Base-by-base conservation (phyloP, 2,329 filamentous ascomycete genomes). In the Stagonosporopsis chrysanthemi region DNA sequence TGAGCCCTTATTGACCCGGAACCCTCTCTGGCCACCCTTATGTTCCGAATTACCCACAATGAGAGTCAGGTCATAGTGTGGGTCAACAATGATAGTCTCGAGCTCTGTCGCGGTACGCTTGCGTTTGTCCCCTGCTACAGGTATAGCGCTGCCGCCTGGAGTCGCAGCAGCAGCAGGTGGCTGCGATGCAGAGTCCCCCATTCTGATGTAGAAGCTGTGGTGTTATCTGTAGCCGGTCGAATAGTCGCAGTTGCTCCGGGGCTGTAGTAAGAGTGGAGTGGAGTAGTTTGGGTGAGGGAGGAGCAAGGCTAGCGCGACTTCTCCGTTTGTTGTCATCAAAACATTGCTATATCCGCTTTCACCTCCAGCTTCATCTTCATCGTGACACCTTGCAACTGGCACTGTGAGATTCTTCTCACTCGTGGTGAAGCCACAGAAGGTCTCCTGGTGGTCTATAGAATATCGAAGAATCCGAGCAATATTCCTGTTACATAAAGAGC, bases 61-160 rank as follows among this genome's bases (percentile, higher is more conserved):
- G 12, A 64, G n/a, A 0, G 55, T 57, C 4, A 58, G 24, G 33
- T 64, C 61, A 11, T 57, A 57, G 8, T 23, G n/a, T 0, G 31
- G 38, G n/a, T 61, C 58, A 8, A 61, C 24, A 0, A 46, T 58
- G 26, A 52, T 19, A 14, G 39, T 33, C 4, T 42, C 24, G 0
- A 5, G 47, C 2, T 56, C 41, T 17, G 41, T 38, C 1, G 11
- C 1, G 9, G 42, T 52, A 5, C 36, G 42, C 19, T 52, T 57
- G 2, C 23, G 2, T 9, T 31, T 31, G 29, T 6, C 11, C 11
- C 12, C 29, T 31, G 29, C 11, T 31, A 9, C 7, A 31, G 12
- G 24, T 8, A 4, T 26, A 26, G 24, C 24, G 24, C 24, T 26
- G 24, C 24, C 4, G 24, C 24, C 24, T 8, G 24, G 8, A 4